Percentiles rank a stretch among this genome's conserved stretches.
These are phyloP conservation scores for Trichoderma citrinoviride DNA, from an alignment of 2,329 filamentous ascomycete species.

Conservation along the genomic window DNA sequence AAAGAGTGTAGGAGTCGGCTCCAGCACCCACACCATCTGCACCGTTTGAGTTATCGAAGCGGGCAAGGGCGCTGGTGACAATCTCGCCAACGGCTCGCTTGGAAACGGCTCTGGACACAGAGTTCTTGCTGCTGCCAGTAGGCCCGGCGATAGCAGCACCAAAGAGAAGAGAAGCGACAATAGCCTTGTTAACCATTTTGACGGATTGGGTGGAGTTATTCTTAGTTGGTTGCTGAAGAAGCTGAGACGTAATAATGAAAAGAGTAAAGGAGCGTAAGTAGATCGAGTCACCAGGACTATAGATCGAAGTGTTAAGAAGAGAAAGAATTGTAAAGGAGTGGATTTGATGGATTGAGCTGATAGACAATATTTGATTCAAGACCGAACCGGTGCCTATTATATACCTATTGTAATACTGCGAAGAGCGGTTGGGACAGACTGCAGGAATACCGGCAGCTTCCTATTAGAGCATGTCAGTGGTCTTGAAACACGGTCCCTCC, in stretches of 20 bases:
- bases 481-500: not conserved
- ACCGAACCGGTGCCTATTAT: not conserved
- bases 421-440: not conserved
- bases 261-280: not conserved
- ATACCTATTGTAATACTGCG: not conserved
- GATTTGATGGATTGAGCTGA: not conserved
- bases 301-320: not conserved
- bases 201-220: not conserved
- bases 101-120: not conserved
- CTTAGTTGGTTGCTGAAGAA: not conserved
- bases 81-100: constrained; percentile 10
- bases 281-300: not conserved
- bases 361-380: not conserved
- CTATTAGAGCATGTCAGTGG: constrained; percentile 1
- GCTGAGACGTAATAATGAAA: not conserved
- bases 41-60: constrained; percentile 20
- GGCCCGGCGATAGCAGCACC: constrained; percentile 18
- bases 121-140: constrained; percentile 1
- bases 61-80: constrained; percentile 5
- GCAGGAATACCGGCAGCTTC: not conserved
- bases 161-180: constrained; percentile 15
- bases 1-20: constrained; percentile 32
- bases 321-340: not conserved
- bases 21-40: constrained; percentile 25
- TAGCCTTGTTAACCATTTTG: constrained; percentile 20